Evolutionary conservation across 768 basidiomycete species (phyloP).

Genomic region (Pulveroboletus sp.): DNA sequence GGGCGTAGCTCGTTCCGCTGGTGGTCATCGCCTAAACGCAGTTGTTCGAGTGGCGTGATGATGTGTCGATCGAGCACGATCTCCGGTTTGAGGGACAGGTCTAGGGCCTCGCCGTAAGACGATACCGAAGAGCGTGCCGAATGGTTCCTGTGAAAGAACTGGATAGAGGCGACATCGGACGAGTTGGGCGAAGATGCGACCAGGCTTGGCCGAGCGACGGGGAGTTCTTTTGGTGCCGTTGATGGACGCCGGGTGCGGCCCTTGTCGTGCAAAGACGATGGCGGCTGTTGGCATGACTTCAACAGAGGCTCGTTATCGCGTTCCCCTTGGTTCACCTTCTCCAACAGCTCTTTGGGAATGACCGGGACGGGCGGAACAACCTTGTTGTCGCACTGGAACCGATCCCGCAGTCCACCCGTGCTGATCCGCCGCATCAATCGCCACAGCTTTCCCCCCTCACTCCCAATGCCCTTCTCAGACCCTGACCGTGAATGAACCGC

Average conservation of each 20-base stretch:
- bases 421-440: conserved; percentile 69
- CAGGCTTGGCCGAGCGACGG: conserved; percentile 38
- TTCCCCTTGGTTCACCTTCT: conserved; percentile 5
- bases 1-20: neutral
- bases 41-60: conserved; percentile 53
- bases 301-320: conserved; percentile 4
- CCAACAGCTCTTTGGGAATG: conserved; percentile 44
- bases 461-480: conserved; percentile 12
- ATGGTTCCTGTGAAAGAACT: conserved; percentile 47
- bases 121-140: conserved; percentile 54
- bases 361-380: conserved; percentile 57
- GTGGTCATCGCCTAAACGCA: conserved; percentile 33
- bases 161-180: conserved; percentile 51
- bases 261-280: conserved; percentile 7
- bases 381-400: conserved; percentile 23
- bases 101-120: conserved; percentile 44
- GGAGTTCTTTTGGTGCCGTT: conserved; percentile 9
- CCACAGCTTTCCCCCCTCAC: conserved; percentile 51
- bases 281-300: conserved; percentile 4
- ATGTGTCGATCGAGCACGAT: conserved; percentile 41
- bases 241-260: neutral
- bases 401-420: conserved; percentile 58
- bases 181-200: conserved; percentile 60
- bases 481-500: conserved; percentile 8
- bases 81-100: conserved; percentile 37